Evolutionary conservation across 1,284 basidiomycete genomes (phyloP).

Genomic region (Chalciporus sp.): DNA sequence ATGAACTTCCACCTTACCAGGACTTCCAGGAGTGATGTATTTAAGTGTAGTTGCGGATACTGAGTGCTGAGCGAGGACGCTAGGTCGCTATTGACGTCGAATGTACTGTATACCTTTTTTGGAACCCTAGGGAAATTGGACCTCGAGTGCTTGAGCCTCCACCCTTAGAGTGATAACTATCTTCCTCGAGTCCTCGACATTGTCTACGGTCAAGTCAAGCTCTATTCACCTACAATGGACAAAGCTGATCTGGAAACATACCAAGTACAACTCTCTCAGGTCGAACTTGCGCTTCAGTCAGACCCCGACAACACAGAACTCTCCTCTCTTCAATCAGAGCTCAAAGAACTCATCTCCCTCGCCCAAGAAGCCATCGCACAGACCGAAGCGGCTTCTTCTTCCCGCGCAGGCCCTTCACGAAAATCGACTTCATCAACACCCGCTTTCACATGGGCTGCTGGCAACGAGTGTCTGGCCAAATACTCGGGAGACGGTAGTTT

Average conservation of each 20-base stretch:
- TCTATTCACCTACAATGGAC: slow-evolving; percentile 50
- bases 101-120: slow-evolving; percentile 17
- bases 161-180: neutral
- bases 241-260: slow-evolving; percentile 85
- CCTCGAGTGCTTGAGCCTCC: neutral
- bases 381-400: slow-evolving; percentile 59
- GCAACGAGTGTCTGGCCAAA: slow-evolving; percentile 91
- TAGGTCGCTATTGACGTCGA: no score
- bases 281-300: slow-evolving; percentile 80
- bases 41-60: neutral
- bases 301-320: slow-evolving; percentile 87
- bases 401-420: slow-evolving; percentile 58
- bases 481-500: slow-evolving; percentile 88
- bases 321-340: slow-evolving; percentile 75
- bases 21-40: slow-evolving; percentile 39
- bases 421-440: slow-evolving; percentile 53
- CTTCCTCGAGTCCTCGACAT: neutral
- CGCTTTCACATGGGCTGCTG: slow-evolving; percentile 69
- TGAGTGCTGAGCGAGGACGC: neutral
- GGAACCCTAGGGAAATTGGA: slow-evolving; percentile 14
- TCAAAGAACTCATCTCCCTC: slow-evolving; percentile 88
- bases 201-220: neutral
- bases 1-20: slow-evolving; percentile 69
- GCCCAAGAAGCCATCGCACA: slow-evolving; percentile 77
- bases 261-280: slow-evolving; percentile 88